These are phyloP conservation scores for Lactarius akahatsu DNA, from an alignment of 768 basidiomycete species.

Conservation along the genomic window DNA sequence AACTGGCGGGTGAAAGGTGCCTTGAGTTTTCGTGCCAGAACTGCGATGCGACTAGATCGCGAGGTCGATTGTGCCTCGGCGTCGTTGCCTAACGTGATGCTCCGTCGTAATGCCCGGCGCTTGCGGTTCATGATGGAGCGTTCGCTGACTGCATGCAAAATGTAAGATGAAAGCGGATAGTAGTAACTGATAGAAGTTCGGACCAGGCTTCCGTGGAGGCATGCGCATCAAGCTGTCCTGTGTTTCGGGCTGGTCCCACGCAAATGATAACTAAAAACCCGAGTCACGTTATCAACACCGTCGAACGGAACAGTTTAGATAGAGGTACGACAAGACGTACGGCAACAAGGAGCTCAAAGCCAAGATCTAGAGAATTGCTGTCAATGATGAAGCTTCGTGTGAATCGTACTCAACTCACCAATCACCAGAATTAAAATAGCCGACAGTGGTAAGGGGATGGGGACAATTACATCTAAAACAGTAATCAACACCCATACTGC, in stretches of 20 bases:
- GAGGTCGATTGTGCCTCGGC: conserved; percentile 50
- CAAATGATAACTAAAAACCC: conserved; percentile 55
- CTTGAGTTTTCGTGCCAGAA: conserved; percentile 41
- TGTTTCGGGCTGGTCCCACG: conserved; percentile 71
- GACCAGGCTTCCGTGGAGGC: conserved; percentile 64
- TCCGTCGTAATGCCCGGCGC: conserved; percentile 55
- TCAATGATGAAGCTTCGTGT: conserved; percentile 1
- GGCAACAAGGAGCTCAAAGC: conserved; percentile 66
- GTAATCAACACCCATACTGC: conserved; percentile 1
- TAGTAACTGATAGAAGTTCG: conserved; percentile 11
- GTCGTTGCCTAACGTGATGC: conserved; percentile 53
- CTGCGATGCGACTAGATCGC: conserved; percentile 43
- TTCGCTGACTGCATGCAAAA: conserved; percentile 47
- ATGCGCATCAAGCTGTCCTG: conserved; percentile 65
- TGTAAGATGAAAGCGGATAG: conserved; percentile 2
- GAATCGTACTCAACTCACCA: conserved; percentile 40
- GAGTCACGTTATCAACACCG: conserved; percentile 4
- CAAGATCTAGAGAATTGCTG: conserved; percentile 50
- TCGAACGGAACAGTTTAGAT: neutral
- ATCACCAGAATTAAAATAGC: conserved; percentile 72
- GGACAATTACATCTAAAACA: conserved; percentile 59
- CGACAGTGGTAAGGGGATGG: conserved; percentile 62
- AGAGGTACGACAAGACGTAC: conserved; percentile 39
- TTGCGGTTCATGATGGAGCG: conserved; percentile 54
- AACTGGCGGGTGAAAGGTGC: conserved; percentile 56